Evolutionary conservation across 352 stramenopile genomes (phyloP).

Genomic region (Globisporangium iwayamae): DNA sequence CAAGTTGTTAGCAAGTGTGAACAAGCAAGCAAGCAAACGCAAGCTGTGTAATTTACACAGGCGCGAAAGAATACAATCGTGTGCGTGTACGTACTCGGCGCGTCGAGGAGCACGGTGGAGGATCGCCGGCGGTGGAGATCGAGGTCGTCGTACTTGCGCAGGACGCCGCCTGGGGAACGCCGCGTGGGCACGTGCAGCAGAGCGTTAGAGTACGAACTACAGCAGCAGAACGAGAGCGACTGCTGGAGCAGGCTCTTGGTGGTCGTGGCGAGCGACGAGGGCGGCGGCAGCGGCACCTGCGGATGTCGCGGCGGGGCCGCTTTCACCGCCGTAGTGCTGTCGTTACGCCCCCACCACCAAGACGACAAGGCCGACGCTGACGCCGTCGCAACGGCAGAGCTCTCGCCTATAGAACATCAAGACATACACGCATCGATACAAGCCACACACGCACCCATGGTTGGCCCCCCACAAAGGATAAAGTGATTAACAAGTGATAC

Average conservation of each 20-base stretch:
- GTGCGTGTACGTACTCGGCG: slow-evolving; percentile 39
- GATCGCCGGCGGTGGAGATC: slow-evolving; percentile 49
- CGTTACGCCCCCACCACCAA: background rate
- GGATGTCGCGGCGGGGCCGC: background rate
- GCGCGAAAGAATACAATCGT: background rate
- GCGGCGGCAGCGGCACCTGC: background rate
- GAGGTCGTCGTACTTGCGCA: slow-evolving; percentile 67
- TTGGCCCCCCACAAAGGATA: slow-evolving; percentile 2
- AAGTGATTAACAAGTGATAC: slow-evolving; percentile 2
- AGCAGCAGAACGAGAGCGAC: slow-evolving; percentile 19
- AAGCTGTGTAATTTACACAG: background rate
- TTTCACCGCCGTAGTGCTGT: background rate
- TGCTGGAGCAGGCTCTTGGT: slow-evolving; percentile 18
- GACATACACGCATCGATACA: slow-evolving; percentile 13
- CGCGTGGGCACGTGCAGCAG: slow-evolving; percentile 14
- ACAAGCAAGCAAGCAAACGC: background rate
- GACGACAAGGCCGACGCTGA: background rate
- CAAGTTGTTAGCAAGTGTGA: background rate
- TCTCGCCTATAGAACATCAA: background rate
- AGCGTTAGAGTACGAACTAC: slow-evolving; percentile 12
- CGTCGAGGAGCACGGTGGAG: slow-evolving; percentile 49
- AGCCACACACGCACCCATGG: slow-evolving; percentile 9
- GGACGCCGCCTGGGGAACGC: slow-evolving; percentile 25
- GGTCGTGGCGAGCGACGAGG: slow-evolving; percentile 5
- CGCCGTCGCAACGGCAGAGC: background rate